Conservation (phyloP, 441 rosid species). For the Flueggea neowawraea region DNA sequence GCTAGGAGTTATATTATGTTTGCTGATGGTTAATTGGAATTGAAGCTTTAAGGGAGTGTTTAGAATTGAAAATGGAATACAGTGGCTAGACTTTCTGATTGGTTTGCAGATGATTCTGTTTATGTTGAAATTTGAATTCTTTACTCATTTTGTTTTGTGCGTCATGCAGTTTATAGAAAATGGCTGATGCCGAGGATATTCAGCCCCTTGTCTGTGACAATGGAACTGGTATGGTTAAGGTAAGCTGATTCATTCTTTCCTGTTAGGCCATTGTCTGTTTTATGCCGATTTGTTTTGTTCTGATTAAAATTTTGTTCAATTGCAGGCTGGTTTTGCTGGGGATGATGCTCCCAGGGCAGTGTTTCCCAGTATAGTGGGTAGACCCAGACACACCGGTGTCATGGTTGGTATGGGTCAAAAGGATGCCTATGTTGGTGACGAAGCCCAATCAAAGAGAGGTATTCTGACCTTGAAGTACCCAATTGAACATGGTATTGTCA, state of each 20-base stretch:
- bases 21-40: too few relatives aligned
- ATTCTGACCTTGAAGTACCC: constrained; percentile 59
- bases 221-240: constrained; percentile 50
- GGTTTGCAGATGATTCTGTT: too few relatives aligned
- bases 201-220: constrained; percentile 55
- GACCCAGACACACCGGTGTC: constrained; percentile 63
- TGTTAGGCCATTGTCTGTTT: neutral
- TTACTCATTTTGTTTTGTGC: neutral
- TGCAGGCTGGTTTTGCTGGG: constrained; percentile 59
- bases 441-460: constrained; percentile 62
- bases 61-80: too few relatives aligned
- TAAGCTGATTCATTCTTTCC: constrained; percentile 4
- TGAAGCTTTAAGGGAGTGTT: too few relatives aligned
- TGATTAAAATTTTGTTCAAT: neutral
- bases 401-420: constrained; percentile 72
- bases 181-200: constrained; percentile 48
- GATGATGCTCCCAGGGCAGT: constrained; percentile 66
- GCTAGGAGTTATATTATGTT: too few relatives aligned
- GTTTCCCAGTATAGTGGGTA: constrained; percentile 62
- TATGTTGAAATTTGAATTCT: too few relatives aligned
- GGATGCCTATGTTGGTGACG: constrained; percentile 56
- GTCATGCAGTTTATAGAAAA: constrained; percentile 15
- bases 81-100: too few relatives aligned
- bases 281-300: neutral
- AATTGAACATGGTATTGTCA: constrained; percentile 63